phyloP scores from a whole-genome alignment of 495 filamentous ascomycete species.

The Xylaria acuta region DNA sequence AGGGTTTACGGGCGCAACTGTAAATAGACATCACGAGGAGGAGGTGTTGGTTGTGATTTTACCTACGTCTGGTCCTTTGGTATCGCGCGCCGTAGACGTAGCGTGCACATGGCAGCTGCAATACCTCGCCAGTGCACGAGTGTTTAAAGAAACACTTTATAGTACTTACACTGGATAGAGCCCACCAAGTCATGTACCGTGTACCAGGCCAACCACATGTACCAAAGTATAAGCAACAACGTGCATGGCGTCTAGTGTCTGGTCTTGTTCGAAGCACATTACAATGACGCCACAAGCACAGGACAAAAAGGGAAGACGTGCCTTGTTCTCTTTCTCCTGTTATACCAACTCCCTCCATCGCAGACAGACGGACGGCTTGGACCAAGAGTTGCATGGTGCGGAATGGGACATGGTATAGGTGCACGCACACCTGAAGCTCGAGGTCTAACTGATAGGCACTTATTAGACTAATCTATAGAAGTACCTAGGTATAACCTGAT shows the following conservation, averaged over 20 bases:
- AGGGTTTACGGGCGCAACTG: conserved; percentile 19
- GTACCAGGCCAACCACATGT: not conserved
- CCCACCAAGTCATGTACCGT: not conserved
- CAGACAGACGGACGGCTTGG: not conserved
- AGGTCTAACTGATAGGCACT: no score
- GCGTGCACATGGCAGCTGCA: not conserved
- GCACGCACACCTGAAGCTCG: not conserved
- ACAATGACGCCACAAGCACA: not conserved
- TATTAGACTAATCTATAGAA: not conserved
- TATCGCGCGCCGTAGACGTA: not conserved
- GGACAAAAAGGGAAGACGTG: not conserved
- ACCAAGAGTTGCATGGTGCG: not conserved
- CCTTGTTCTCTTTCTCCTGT: not conserved
- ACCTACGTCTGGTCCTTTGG: not conserved
- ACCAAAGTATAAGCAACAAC: not conserved
- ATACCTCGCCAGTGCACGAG: not conserved
- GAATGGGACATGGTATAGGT: not conserved
- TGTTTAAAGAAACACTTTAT: not conserved
- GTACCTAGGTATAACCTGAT: no score
- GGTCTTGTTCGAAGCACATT: not conserved
- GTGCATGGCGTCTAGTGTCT: not conserved
- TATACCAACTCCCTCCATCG: not conserved
- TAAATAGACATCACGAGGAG: conserved; percentile 12
- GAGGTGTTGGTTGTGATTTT: not conserved
- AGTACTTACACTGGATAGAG: no score